phyloP scores from a whole-genome alignment of 2,329 filamentous ascomycete genomes.

The Claviceps sp. region DNA sequence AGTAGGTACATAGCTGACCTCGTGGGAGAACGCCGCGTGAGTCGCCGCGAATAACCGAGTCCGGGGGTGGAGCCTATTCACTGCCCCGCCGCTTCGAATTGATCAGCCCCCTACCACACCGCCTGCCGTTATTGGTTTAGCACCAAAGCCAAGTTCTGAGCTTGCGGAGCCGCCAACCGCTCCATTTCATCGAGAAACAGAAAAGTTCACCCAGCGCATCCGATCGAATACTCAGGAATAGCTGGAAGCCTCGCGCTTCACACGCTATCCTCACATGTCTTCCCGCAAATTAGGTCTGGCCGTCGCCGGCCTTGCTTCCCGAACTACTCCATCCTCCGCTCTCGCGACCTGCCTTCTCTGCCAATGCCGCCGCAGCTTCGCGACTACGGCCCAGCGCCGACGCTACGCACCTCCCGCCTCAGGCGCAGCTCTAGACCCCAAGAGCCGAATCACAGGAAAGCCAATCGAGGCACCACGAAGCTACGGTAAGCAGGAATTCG shows the following conservation, averaged over 20 bases:
- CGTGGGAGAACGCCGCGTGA: slow-evolving; percentile 6
- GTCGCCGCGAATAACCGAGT: slow-evolving; percentile 24
- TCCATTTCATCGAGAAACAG: neutral
- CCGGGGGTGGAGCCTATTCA: neutral
- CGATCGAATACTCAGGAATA: too few relatives aligned
- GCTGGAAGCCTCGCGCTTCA: neutral
- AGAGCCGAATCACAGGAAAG: slow-evolving; percentile 26
- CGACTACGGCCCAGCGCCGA: slow-evolving; percentile 25
- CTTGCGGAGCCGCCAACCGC: neutral
- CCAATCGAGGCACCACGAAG: slow-evolving; percentile 45
- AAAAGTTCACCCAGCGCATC: neutral
- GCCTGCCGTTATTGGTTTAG: neutral
- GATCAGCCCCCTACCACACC: neutral
- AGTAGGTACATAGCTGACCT: too few relatives aligned
- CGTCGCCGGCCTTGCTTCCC: slow-evolving; percentile 12
- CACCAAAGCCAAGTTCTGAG: neutral
- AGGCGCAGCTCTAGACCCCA: slow-evolving; percentile 23
- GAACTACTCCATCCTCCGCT: slow-evolving; percentile 11
- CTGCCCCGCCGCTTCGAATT: too few relatives aligned
- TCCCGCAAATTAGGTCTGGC: slow-evolving; percentile 19
- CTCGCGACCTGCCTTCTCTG: slow-evolving; percentile 33
- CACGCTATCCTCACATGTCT: slow-evolving; percentile 12
- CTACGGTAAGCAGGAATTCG: slow-evolving; percentile 40
- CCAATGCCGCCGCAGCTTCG: slow-evolving; percentile 36
- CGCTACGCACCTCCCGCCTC: slow-evolving; percentile 21